Evolutionary conservation across 2,329 filamentous ascomycete species (phyloP), one percentile per base, ranked within the genome.

Genomic region (Mollisia scopiformis): DNA sequence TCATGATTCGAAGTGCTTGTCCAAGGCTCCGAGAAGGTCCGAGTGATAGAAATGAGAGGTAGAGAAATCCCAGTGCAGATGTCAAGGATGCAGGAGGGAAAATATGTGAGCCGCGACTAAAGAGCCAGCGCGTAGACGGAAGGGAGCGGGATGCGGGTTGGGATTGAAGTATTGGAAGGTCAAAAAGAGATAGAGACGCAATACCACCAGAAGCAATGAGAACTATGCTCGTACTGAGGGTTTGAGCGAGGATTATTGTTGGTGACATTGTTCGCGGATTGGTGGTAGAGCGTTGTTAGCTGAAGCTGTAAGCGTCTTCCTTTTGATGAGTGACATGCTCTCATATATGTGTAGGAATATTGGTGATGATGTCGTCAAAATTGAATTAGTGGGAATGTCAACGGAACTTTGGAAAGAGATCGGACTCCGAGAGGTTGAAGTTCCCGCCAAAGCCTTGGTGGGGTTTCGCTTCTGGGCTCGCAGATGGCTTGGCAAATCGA

Each of bases 121-220:
- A 58, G 49, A 58, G 28, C 56, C 37, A 58, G 49, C 56, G 56
- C 35, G 33, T 54, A 30, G 50, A 41, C 14, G 56, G 56, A 28
- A 58, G 49, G 37, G 56, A 58, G 37, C 39, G 56, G 27, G 56
- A 27, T 53, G 49, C 49, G 2, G 56, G 56, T 39, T 58, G 56
- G 16, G 56, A 54, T 33, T 16, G n/a, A 13, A 58, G 56, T 19
- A 58, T 41, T 27, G 56, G 56, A 13, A 58, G 27, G 16, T 31
- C 23, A 28, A 58, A 58, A 19, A 54, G 14, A 21, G 56, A 57
- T 11, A 58, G 35, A 14, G 25, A 25, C 19, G 31, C 27, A 16
- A 54, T 58, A 6, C 31, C 33, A 14, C 56, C 56, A 13, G 49
- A 35, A n/a, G 56, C 16, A 21, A 58, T 30, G 49, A 58, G 37